A percentile compares a stretch with the other conserved stretches of the same genome.
phyloP scores from a whole-genome alignment of 768 basidiomycete genomes.

The Daedaleopsis sinensis region DNA sequence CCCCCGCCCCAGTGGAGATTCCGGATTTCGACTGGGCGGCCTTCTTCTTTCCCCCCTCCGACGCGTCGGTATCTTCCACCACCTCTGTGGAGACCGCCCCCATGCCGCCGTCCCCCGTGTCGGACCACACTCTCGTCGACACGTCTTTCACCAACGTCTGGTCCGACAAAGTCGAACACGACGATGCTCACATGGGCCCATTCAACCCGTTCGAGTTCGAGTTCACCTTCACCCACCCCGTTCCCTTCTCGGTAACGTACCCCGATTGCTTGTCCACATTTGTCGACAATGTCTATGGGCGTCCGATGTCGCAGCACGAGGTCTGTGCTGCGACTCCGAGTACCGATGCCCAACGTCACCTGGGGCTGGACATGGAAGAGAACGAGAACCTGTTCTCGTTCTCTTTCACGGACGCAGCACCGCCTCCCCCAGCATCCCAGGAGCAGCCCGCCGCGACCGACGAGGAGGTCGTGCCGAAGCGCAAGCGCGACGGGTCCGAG shows the following conservation, averaged over 20 bases:
- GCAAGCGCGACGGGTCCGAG: not conserved
- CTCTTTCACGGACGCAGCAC: not conserved
- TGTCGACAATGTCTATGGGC: not conserved
- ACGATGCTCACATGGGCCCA: not conserved
- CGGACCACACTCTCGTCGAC: not conserved
- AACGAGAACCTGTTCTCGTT: not conserved
- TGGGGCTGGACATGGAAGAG: not conserved
- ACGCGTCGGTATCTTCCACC: too few species aligned
- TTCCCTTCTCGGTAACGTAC: not conserved
- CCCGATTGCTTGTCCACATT: not conserved
- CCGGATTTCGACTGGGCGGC: not conserved
- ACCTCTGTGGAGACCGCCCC: too few species aligned
- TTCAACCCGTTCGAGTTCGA: not conserved
- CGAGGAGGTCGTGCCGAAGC: not conserved
- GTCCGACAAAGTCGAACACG: not conserved
- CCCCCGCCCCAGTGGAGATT: not conserved
- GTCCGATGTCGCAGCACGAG: not conserved
- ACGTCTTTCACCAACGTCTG: not conserved
- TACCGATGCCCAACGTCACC: not conserved
- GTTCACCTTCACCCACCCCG: not conserved
- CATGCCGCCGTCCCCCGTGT: too few species aligned
- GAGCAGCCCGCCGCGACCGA: not conserved
- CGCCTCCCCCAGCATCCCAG: not conserved
- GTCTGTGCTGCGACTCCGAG: not conserved
- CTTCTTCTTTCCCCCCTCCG: not conserved